Conservation (phyloP, 176 grass and related monocot species). For the Musa acuminata region DNA sequence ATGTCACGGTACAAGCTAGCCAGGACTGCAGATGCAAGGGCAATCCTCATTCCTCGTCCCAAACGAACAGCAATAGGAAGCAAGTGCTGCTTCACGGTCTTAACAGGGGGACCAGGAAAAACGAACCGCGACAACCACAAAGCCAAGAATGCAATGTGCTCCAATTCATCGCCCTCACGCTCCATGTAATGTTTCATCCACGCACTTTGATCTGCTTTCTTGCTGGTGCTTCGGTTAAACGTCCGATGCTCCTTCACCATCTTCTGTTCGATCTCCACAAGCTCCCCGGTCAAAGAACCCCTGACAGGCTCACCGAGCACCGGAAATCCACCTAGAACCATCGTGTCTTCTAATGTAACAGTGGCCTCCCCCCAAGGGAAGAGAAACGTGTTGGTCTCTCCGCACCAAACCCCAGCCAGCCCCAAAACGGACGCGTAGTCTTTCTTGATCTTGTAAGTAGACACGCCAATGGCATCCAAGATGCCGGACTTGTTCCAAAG, state of each 20-base stretch:
- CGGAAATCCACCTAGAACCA: constrained; percentile 47
- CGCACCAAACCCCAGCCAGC: constrained; percentile 59
- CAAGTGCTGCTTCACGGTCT: constrained; percentile 60
- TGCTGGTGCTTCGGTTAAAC: constrained; percentile 76
- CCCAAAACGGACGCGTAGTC: constrained; percentile 39
- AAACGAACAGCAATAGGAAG: constrained; percentile 72
- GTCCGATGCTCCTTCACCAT: constrained; percentile 55
- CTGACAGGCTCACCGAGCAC: constrained; percentile 39
- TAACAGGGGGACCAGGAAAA: constrained; percentile 60
- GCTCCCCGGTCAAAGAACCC: constrained; percentile 36
- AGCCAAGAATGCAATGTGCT: constrained; percentile 78
- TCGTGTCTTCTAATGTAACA: constrained; percentile 54
- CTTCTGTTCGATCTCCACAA: constrained; percentile 41
- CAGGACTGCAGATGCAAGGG: constrained; percentile 59
- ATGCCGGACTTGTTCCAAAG: constrained; percentile 63
- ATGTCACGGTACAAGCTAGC: constrained; percentile 74
- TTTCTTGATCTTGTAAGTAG: constrained; percentile 52
- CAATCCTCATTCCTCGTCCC: constrained; percentile 49
- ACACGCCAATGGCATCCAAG: constrained; percentile 48
- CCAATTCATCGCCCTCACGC: constrained; percentile 30
- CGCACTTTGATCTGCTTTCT: constrained; percentile 87
- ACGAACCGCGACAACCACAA: constrained; percentile 85
- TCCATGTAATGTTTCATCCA: constrained; percentile 79
- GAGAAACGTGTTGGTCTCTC: constrained; percentile 48
- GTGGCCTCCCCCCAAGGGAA: constrained; percentile 95